Percentiles rank a stretch among this genome's conserved stretches.
Evolutionary conservation across 352 stramenopile genomes (phyloP).

Genomic region (Albugo candida): DNA sequence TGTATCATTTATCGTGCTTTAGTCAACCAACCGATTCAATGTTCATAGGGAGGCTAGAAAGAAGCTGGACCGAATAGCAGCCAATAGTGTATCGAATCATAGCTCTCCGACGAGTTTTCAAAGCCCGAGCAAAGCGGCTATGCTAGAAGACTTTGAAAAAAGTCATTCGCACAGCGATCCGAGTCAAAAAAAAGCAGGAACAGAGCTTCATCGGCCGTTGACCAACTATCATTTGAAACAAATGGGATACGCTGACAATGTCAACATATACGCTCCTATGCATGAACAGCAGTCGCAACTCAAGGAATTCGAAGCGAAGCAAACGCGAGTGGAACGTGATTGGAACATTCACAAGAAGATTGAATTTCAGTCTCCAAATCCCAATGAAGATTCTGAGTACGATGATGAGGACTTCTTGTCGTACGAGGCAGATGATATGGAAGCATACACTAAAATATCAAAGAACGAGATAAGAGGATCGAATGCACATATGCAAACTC

Average conservation of each 20-base stretch:
- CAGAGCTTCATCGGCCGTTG: conserved; percentile 22
- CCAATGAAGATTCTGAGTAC: no score
- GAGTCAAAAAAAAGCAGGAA: conserved; percentile 2
- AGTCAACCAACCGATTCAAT: not conserved
- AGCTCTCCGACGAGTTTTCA: not conserved
- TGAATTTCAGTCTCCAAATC: no score
- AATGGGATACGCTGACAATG: conserved; percentile 40
- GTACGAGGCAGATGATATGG: no score
- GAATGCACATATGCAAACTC: no score
- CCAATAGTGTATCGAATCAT: not conserved
- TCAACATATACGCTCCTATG: conserved; percentile 60
- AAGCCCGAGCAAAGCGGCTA: not conserved
- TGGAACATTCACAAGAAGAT: no score
- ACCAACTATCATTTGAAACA: conserved; percentile 71
- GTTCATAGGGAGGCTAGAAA: not conserved
- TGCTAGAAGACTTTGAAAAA: not conserved
- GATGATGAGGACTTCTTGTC: no score
- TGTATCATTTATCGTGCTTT: not conserved
- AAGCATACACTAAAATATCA: no score
- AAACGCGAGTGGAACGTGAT: no score
- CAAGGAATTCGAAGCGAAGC: no score
- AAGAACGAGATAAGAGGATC: no score
- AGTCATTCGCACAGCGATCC: not conserved
- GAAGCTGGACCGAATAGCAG: not conserved
- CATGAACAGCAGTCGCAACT: conserved; percentile 22